Conservation (phyloP, 805 yeast species). For the Myxozyma kluyveri region DNA sequence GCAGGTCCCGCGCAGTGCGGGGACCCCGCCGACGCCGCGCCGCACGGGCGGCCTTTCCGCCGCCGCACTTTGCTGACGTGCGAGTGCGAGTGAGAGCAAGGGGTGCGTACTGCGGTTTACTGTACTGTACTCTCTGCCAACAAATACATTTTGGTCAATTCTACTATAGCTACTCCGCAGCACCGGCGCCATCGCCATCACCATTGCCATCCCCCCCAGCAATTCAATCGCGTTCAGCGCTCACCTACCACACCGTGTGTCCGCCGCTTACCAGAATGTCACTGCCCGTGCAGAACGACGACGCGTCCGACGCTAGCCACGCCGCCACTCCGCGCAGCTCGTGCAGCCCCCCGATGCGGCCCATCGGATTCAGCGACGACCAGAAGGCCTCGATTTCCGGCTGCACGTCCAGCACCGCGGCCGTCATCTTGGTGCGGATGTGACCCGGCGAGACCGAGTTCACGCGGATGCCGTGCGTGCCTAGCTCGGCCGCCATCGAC, state of each 20-base stretch:
- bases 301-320: constrained; percentile 66
- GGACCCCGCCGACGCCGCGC: too few species aligned
- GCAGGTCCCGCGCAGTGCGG: too few species aligned
- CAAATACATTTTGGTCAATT: too few species aligned
- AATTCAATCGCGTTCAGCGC: background rate
- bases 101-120: too few species aligned
- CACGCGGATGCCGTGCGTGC: constrained; percentile 61
- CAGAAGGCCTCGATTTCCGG: constrained; percentile 43
- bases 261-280: constrained; percentile 69
- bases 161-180: too few species aligned
- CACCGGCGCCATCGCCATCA: too few species aligned
- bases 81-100: too few species aligned
- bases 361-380: constrained; percentile 52
- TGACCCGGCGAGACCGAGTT: constrained; percentile 74
- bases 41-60: too few species aligned
- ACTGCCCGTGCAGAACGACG: constrained; percentile 63
- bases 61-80: too few species aligned
- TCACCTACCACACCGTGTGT: constrained; percentile 37
- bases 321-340: constrained; percentile 67
- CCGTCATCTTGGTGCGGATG: constrained; percentile 47
- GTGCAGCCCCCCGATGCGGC: constrained; percentile 61
- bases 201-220: too few species aligned
- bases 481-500: constrained; percentile 71
- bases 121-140: too few species aligned
- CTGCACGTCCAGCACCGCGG: constrained; percentile 45